Conservation (phyloP, 2,329 filamentous ascomycete genomes). For the Dactylellina drechsleri region DNA sequence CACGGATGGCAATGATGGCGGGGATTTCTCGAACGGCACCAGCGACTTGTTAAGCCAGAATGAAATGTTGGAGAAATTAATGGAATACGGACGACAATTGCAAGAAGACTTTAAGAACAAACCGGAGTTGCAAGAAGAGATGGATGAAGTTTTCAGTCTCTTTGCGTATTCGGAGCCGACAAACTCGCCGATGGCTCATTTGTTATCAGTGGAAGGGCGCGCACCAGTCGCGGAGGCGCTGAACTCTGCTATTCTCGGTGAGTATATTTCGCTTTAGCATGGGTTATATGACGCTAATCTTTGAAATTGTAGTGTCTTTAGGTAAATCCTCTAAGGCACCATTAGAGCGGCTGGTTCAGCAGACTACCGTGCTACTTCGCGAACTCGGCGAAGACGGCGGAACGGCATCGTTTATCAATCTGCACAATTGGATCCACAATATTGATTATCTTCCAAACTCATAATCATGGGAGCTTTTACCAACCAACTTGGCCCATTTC, state of each 20-base stretch:
- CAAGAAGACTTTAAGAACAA: slow-evolving; percentile 76
- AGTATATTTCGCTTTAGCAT: slow-evolving; percentile 54
- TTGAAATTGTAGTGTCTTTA: slow-evolving; percentile 74
- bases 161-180: slow-evolving; percentile 86
- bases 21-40: slow-evolving; percentile 8
- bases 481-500: neutral
- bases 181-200: slow-evolving; percentile 77
- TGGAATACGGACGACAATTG: slow-evolving; percentile 82
- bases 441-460: slow-evolving; percentile 44
- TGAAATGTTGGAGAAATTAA: slow-evolving; percentile 73
- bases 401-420: slow-evolving; percentile 82
- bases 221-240: slow-evolving; percentile 88
- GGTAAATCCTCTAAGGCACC: slow-evolving; percentile 89
- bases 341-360: slow-evolving; percentile 83
- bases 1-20: slow-evolving; percentile 56
- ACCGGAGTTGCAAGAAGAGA: slow-evolving; percentile 75
- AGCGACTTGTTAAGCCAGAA: slow-evolving; percentile 55
- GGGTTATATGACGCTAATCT: slow-evolving; percentile 4
- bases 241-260: slow-evolving; percentile 90
- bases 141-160: slow-evolving; percentile 86
- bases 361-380: slow-evolving; percentile 86
- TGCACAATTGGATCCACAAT: slow-evolving; percentile 63
- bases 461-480: slow-evolving; percentile 2
- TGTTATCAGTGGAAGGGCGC: slow-evolving; percentile 79
- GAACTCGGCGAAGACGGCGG: slow-evolving; percentile 82